A percentile compares a stretch with the other conserved stretches of the same genome.
These are phyloP conservation scores for Terana coerulea DNA, from an alignment of 768 basidiomycete species.

Conservation along the genomic window DNA sequence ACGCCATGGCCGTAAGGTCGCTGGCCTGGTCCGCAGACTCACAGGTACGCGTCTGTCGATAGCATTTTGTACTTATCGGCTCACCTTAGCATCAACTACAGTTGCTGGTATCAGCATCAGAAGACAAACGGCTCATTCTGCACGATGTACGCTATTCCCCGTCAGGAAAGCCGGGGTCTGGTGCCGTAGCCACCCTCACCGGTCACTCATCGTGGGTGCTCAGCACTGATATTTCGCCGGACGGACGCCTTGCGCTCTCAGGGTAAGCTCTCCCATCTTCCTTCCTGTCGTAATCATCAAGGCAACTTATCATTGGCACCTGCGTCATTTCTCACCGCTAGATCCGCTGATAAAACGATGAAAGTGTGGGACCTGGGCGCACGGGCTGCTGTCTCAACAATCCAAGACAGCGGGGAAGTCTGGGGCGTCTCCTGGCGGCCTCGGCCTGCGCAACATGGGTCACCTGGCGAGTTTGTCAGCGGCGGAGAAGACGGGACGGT, in stretches of 20 bases:
- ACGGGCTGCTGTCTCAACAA: conserved; percentile 69
- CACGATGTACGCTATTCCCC: conserved; percentile 81
- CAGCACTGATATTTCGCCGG: conserved; percentile 76
- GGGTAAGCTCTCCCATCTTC: conserved; percentile 47
- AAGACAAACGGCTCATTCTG: conserved; percentile 87
- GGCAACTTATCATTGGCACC: background rate
- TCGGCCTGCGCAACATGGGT: conserved; percentile 47
- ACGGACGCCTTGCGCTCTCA: conserved; percentile 73
- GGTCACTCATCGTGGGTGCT: conserved; percentile 94
- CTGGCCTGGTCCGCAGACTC: conserved; percentile 89
- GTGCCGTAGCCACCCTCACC: conserved; percentile 79
- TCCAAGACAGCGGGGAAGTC: conserved; percentile 76
- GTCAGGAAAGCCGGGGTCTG: conserved; percentile 56
- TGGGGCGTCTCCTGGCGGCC: conserved; percentile 85
- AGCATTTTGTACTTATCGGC: no score
- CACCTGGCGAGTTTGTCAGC: conserved; percentile 64
- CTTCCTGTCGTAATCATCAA: background rate
- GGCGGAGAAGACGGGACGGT: conserved; percentile 75
- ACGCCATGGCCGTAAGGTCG: conserved; percentile 87
- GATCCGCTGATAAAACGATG: conserved; percentile 81
- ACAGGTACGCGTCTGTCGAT: conserved; percentile 47
- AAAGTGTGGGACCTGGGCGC: conserved; percentile 85
- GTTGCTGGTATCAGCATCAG: conserved; percentile 87
- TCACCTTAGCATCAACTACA: conserved; percentile 24
- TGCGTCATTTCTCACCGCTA: conserved; percentile 25